phyloP scores from a whole-genome alignment of 495 filamentous ascomycete genomes.

The Trichocladium antarcticum region DNA sequence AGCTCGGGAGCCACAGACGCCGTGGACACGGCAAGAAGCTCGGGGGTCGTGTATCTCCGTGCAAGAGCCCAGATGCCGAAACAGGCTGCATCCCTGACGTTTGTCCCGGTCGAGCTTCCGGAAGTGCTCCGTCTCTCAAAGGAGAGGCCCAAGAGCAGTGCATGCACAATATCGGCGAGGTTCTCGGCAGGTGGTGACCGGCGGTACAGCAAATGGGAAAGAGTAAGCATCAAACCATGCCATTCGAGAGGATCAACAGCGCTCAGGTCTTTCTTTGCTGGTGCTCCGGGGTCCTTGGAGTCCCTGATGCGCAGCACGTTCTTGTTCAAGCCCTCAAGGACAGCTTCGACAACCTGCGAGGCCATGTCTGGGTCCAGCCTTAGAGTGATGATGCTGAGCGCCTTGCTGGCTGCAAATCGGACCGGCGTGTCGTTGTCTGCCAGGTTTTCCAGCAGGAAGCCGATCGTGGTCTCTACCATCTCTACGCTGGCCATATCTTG shows the following conservation, averaged over 20 bases:
- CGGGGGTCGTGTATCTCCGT: slow-evolving; percentile 69
- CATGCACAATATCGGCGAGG: slow-evolving; percentile 57
- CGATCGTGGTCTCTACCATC: slow-evolving; percentile 64
- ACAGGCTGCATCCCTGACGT: slow-evolving; percentile 91
- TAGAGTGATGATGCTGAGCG: slow-evolving; percentile 71
- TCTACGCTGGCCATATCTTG: slow-evolving; percentile 39
- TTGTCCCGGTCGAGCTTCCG: slow-evolving; percentile 74
- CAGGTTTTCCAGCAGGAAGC: slow-evolving; percentile 52
- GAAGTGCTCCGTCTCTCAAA: slow-evolving; percentile 79
- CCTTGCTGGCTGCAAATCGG: slow-evolving; percentile 82
- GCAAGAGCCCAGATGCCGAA: slow-evolving; percentile 93
- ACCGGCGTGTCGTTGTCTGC: slow-evolving; percentile 83
- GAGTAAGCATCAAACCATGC: slow-evolving; percentile 82
- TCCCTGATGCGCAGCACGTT: slow-evolving; percentile 56
- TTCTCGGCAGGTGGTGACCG: slow-evolving; percentile 56
- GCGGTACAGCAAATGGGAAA: slow-evolving; percentile 75
- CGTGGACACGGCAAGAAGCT: slow-evolving; percentile 54
- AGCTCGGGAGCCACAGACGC: slow-evolving; percentile 11
- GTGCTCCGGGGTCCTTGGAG: slow-evolving; percentile 21
- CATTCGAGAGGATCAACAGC: slow-evolving; percentile 71
- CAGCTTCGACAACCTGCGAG: slow-evolving; percentile 71
- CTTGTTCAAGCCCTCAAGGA: slow-evolving; percentile 61
- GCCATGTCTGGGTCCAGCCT: slow-evolving; percentile 71
- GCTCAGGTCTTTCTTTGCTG: slow-evolving; percentile 49
- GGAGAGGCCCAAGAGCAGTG: slow-evolving; percentile 59